A percentile compares a stretch with the other conserved stretches of the same genome.
Conservation (phyloP, 371 early-diverging fungal species). For the Mucor velutinosus region DNA sequence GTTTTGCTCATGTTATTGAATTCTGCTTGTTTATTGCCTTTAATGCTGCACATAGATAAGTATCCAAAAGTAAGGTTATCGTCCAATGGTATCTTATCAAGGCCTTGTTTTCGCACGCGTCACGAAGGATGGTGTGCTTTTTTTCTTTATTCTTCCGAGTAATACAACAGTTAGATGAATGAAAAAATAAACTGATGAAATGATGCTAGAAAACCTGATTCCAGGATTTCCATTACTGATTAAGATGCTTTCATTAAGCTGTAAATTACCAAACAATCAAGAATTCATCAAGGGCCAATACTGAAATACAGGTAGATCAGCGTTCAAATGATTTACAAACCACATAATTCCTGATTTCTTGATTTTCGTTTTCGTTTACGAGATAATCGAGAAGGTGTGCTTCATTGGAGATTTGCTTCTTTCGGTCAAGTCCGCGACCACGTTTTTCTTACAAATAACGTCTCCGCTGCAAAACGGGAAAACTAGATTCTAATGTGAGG, state of each 20-base stretch:
- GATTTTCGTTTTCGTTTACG: neutral
- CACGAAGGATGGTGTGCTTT: conserved; percentile 17
- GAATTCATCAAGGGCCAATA: neutral
- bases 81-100: neutral
- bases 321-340: neutral
- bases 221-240: conserved; percentile 3
- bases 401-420: neutral
- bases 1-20: neutral
- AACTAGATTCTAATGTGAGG: conserved; percentile 6
- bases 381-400: neutral
- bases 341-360: neutral
- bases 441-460: conserved; percentile 13
- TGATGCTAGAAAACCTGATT: neutral
- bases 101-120: conserved; percentile 18
- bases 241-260: neutral
- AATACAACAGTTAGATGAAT: neutral
- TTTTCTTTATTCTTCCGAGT: conserved; percentile 2
- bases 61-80: neutral
- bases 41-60: conserved; percentile 14
- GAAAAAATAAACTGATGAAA: neutral
- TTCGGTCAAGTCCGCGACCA: conserved; percentile 26
- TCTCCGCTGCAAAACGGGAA: conserved; percentile 19
- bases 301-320: neutral
- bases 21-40: conserved; percentile 2
- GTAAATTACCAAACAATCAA: neutral